These are phyloP conservation scores for Phytophthora parvispora DNA, from an alignment of 352 stramenopile genomes.

Conservation along the genomic window DNA sequence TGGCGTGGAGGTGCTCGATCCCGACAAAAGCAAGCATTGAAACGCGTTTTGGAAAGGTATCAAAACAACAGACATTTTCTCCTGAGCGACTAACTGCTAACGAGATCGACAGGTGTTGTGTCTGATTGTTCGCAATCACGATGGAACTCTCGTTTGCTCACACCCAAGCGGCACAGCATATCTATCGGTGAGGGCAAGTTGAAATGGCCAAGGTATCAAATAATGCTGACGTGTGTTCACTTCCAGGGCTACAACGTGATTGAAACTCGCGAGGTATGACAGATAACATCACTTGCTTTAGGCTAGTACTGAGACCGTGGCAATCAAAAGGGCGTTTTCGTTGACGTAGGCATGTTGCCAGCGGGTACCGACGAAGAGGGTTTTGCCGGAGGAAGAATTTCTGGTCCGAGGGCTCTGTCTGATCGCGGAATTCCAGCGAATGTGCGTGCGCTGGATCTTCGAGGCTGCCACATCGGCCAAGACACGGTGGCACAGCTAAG, in stretches of 20 bases:
- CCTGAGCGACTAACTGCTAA: background rate
- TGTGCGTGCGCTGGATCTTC: constrained; percentile 52
- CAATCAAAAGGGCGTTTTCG: constrained; percentile 38
- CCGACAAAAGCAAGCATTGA: constrained; percentile 47
- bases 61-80: background rate
- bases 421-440: constrained; percentile 1
- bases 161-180: constrained; percentile 52
- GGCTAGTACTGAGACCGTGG: background rate
- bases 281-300: too few relatives aligned
- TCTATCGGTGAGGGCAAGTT: constrained; percentile 47
- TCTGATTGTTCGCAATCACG: constrained; percentile 47
- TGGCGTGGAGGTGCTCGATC: constrained; percentile 56
- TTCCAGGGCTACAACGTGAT: constrained; percentile 49
- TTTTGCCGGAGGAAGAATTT: constrained; percentile 10
- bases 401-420: background rate
- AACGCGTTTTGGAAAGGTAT: constrained; percentile 66
- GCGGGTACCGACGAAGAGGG: constrained; percentile 10
- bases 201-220: background rate
- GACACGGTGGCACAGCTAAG: constrained; percentile 55
- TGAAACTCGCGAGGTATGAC: constrained; percentile 41
- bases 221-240: background rate
- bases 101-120: constrained; percentile 38
- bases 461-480: constrained; percentile 60
- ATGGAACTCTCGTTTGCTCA: constrained; percentile 68
- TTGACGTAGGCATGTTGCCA: constrained; percentile 27